Conservation (phyloP, 768 basidiomycete species). For the Calocera viscosa region DNA sequence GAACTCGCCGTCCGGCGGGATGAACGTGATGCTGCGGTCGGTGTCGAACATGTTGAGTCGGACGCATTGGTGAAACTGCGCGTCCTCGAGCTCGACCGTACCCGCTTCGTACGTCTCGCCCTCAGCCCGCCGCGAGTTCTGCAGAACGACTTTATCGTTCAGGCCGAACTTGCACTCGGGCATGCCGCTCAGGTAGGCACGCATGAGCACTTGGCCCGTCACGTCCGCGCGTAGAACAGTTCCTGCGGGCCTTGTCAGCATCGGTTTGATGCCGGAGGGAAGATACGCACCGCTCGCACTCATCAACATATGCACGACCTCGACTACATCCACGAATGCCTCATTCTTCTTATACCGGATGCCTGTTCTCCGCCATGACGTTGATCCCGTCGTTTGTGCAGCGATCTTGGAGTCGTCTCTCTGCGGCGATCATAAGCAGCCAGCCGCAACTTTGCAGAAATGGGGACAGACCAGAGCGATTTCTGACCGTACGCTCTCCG, state of each 20-base stretch:
- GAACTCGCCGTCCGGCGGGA: conserved; percentile 97
- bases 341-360: conserved; percentile 99
- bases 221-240: conserved; percentile 89
- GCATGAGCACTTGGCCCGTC: conserved; percentile 95
- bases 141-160: conserved; percentile 95
- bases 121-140: conserved; percentile 42
- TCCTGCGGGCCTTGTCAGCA: conserved; percentile 35
- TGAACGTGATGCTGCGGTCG: conserved; percentile 86
- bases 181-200: conserved; percentile 89
- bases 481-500: conserved; percentile 84
- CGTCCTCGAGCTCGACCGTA: conserved; percentile 85
- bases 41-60: conserved; percentile 89
- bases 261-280: neutral
- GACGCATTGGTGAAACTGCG: conserved; percentile 97
- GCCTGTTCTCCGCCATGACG: conserved; percentile 87
- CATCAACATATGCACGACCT: conserved; percentile 93
- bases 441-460: neutral
- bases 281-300: conserved; percentile 73
- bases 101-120: neutral
- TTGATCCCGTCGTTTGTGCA: conserved; percentile 90
- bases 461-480: conserved; percentile 51
- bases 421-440: conserved; percentile 29
- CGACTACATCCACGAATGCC: conserved; percentile 98
- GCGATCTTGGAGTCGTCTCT: conserved; percentile 94
- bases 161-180: conserved; percentile 99